Evolutionary conservation across 2,329 filamentous ascomycete genomes (phyloP).

Genomic region (Gyromitra esculenta): DNA sequence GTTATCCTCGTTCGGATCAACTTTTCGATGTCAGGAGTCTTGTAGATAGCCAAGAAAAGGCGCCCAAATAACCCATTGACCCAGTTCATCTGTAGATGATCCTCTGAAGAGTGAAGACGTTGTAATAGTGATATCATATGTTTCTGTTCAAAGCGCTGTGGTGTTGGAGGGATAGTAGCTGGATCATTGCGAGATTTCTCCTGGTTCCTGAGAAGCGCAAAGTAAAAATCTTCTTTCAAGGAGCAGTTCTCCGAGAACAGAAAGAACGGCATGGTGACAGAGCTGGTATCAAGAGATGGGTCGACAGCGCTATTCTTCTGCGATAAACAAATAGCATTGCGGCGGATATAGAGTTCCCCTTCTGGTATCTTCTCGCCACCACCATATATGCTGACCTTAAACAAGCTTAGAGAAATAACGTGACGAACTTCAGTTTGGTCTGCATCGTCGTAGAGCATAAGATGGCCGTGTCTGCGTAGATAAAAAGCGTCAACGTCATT

Average conservation of each 20-base stretch:
- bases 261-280: constrained; percentile 82
- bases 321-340: constrained; percentile 85
- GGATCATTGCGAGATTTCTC: constrained; percentile 70
- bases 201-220: constrained; percentile 86
- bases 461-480: constrained; percentile 78
- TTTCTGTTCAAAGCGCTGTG: constrained; percentile 80
- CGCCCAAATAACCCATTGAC: constrained; percentile 90
- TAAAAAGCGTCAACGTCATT: constrained; percentile 47
- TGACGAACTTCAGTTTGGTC: constrained; percentile 95
- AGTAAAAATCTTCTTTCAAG: constrained; percentile 98
- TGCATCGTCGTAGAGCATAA: constrained; percentile 97
- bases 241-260: constrained; percentile 95
- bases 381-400: constrained; percentile 84
- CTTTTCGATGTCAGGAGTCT: constrained; percentile 80
- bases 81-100: constrained; percentile 90
- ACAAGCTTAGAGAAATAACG: constrained; percentile 90
- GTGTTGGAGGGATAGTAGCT: constrained; percentile 68
- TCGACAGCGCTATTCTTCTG: constrained; percentile 70
- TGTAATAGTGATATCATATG: constrained; percentile 91
- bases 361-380: constrained; percentile 80
- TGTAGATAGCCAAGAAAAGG: constrained; percentile 86
- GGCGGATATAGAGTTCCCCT: constrained; percentile 93
- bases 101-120: constrained; percentile 87
- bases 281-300: constrained; percentile 65
- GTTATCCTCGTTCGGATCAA: constrained; percentile 85